Evolutionary conservation across 257 asterid species (phyloP), one percentile per base, ranked within the genome.

Genomic region (Penstemon newberryi): DNA sequence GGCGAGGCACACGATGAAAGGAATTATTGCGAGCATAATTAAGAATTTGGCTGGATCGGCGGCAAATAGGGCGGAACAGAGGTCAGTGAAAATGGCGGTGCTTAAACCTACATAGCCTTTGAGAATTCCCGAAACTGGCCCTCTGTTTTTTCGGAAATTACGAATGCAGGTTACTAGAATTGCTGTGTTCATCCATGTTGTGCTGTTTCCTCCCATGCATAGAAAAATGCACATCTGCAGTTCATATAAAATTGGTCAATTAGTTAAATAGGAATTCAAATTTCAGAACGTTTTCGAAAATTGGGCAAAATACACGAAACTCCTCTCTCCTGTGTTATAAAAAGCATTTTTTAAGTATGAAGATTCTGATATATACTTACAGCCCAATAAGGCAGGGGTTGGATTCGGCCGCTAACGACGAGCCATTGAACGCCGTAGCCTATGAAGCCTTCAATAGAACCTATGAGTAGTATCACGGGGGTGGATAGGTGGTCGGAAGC

Each of bases 121-220:
- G 67, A 91, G 57, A 64, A 94, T 89, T 49, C 99, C 99, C 6
- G 99, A 83, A 2, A 94, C 96, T 0, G 97, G 96, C 7, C 98
- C 98, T 0, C 98, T 79, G 55, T 90, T 92, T 69, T 80, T 88
- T 5, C 95, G 74, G 74, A 92, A 90, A 75, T 92, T 92, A 8
- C 98, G 87, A 50, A 92, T 88, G 80, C 97, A 92, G 0, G 97
- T 92, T 0, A 90, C 98, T 40, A 92, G 77, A 65, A 92, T 56
- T 5, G 98, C 98, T 0, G 98, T 92, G 84, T 92, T 92, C 98
- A 92, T 92, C 98, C 98, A 92, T 5, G 98, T 92, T 12, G 97
- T 88, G 73, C 97, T 90, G 89, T 92, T 92, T 0, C 98, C 98
- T 5, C 97, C 98, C 98, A 92, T 83, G 80, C 99, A 94, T 45